Evolutionary conservation across 208 protist genomes (phyloP), one percentile per base, ranked within the genome.

Genomic region (Wallacemonas sp.): DNA sequence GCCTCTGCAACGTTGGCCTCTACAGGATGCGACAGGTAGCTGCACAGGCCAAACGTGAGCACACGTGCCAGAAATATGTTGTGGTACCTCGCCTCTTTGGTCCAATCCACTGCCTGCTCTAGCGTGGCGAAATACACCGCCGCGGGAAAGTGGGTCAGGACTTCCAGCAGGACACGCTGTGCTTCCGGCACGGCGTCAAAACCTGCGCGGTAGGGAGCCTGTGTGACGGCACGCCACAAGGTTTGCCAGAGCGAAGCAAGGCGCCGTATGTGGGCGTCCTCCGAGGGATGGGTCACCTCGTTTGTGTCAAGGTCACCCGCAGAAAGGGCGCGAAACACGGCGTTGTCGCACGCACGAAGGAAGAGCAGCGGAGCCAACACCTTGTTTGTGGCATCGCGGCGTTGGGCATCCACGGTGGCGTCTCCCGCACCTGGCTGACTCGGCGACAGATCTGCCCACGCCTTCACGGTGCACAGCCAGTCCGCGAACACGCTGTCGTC

Each of bases 301-400:
- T 31, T 17, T 26, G 46, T 9, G 9, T 6, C 14, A 6, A 14
- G 36, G 36, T 41, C 9, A 41, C 6, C 36, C 36, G 36, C 36
- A 6, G 34, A 12, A 6, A 8, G 8, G 22, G 34, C 56, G 46
- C 22, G 8, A 28, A 79, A 66, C 22, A 30, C 14, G 28, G 17
- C 22, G 0, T 60, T 41, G n/a, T 62, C 62, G 45, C 79, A 89
- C 21, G 73, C 75, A 21, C 82, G 62, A 31, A 92, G 39, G 30
- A 72, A 86, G n/a, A 89, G 31, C 19, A 92, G 66, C n/a, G 86
- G 86, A 2, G 83, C 70, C 22, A 88, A 41, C 2, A 61, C 62
- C 26, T 62, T 61, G 62, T 84, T 84, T 19, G 51, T 58, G 4
- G 27, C n/a, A 14, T 3, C 8, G n/a, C 51, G 51, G 19, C 19